A percentile compares a stretch with the other conserved stretches of the same genome.
Evolutionary conservation across 805 yeast genomes (phyloP).

Genomic region (Ogataea haglerorum): DNA sequence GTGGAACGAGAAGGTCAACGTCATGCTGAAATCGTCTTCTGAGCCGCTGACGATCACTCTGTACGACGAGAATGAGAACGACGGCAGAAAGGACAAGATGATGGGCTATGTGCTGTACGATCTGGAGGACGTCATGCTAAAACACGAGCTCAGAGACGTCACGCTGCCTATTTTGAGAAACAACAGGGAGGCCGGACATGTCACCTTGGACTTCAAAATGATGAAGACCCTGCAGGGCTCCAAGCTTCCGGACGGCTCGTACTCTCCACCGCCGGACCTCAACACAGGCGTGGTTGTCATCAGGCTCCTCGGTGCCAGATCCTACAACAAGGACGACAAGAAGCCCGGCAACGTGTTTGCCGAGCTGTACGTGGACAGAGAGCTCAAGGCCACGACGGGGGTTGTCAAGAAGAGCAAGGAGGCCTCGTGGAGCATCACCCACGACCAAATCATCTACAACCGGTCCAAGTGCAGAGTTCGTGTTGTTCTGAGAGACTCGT

Average conservation of each 20-base stretch:
- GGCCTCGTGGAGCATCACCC: conserved; percentile 62
- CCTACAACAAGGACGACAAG: conserved; percentile 36
- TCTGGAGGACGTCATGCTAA: conserved; percentile 59
- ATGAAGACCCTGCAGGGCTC: conserved; percentile 68
- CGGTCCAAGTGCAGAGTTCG: conserved; percentile 68
- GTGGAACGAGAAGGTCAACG: conserved; percentile 77
- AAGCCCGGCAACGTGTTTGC: conserved; percentile 61
- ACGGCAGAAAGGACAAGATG: conserved; percentile 67
- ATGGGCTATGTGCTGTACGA: conserved; percentile 77
- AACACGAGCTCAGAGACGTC: conserved; percentile 46
- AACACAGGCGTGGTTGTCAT: conserved; percentile 88
- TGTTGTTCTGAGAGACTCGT: conserved; percentile 62
- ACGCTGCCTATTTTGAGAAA: conserved; percentile 67
- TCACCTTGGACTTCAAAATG: conserved; percentile 66
- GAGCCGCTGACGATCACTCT: conserved; percentile 77
- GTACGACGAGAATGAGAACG: conserved; percentile 64
- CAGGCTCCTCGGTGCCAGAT: conserved; percentile 62
- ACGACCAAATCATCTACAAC: conserved; percentile 62
- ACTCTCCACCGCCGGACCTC: conserved; percentile 82
- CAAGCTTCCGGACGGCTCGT: conserved; percentile 73
- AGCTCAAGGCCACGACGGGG: conserved; percentile 54
- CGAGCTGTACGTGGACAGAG: conserved; percentile 66
- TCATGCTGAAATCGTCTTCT: conserved; percentile 69
- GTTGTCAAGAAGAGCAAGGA: conserved; percentile 56
- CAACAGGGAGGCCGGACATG: conserved; percentile 76